Conservation (phyloP, 768 basidiomycete species). For the Kwoniella europaea region DNA sequence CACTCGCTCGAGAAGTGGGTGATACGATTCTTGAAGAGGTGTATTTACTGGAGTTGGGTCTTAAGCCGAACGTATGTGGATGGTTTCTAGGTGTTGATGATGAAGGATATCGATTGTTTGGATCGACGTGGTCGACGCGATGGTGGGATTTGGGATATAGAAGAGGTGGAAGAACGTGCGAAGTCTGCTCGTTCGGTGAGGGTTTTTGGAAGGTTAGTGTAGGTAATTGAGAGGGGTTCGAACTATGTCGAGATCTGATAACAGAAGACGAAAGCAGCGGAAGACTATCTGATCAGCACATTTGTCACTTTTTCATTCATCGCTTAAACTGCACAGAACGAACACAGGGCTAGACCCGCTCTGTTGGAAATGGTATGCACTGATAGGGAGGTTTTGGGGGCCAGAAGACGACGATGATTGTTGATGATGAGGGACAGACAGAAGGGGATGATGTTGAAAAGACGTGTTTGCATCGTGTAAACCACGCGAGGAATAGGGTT, state of each 20-base stretch:
- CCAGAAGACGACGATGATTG: too few relatives aligned
- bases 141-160: not conserved
- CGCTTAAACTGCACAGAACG: not conserved
- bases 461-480: conserved; percentile 31
- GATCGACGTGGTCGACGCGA: not conserved
- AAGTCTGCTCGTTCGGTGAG: not conserved
- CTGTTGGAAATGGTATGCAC: not conserved
- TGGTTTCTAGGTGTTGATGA: not conserved
- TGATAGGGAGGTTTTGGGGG: not conserved
- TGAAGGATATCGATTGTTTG: not conserved
- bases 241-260: not conserved
- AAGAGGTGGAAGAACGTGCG: conserved; percentile 11
- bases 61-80: not conserved
- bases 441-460: conserved; percentile 4
- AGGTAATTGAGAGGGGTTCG: conserved; percentile 1
- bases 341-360: not conserved
- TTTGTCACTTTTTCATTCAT: not conserved
- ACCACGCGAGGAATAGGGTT: conserved; percentile 26
- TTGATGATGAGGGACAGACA: conserved; percentile 1
- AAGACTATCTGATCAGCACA: not conserved
- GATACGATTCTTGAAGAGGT: conserved; percentile 14
- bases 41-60: not conserved
- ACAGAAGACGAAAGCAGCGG: not conserved
- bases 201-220: conserved; percentile 9
- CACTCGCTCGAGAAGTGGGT: conserved; percentile 21